Conservation (phyloP, 768 basidiomycete species). For the Serpula lacrymans region DNA sequence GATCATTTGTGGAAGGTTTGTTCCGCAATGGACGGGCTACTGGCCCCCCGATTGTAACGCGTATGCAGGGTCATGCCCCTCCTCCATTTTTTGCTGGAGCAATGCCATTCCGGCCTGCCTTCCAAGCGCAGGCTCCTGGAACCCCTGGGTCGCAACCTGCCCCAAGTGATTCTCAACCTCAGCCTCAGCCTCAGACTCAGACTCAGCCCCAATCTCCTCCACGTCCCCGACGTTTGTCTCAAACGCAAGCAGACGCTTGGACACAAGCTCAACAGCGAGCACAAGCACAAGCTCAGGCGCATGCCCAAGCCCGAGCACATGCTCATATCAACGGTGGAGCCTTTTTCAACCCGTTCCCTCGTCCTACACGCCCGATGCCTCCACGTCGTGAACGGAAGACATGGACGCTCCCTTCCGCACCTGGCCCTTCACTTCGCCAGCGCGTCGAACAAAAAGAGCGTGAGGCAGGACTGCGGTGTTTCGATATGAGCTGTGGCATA, state of each 20-base stretch:
- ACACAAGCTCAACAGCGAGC: not conserved
- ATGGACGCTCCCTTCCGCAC: constrained; percentile 62
- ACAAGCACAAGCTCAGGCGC: constrained; percentile 1
- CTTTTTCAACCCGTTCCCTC: constrained; percentile 12
- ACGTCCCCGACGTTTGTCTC: too few species aligned
- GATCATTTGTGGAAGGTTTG: constrained; percentile 21
- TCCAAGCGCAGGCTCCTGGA: constrained; percentile 11
- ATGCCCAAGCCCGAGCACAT: constrained; percentile 9
- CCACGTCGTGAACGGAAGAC: constrained; percentile 35
- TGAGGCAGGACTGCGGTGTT: constrained; percentile 69
- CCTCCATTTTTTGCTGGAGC: constrained; percentile 1
- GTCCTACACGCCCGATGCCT: constrained; percentile 18
- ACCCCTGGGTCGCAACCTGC: constrained; percentile 5
- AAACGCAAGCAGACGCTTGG: not conserved
- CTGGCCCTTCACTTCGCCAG: constrained; percentile 70
- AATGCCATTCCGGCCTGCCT: not conserved
- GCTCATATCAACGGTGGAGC: too few species aligned
- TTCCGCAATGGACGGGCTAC: too few species aligned
- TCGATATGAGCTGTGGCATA: constrained; percentile 68
- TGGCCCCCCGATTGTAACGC: constrained; percentile 21
- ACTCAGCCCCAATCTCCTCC: constrained; percentile 11
- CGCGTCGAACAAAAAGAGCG: constrained; percentile 70
- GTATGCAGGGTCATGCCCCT: constrained; percentile 8
- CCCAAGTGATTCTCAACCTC: constrained; percentile 13
- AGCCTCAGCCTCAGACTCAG: constrained; percentile 9